Percentiles rank a stretch among this genome's conserved stretches.
These are phyloP conservation scores for Dactylellina cionopaga DNA, from an alignment of 2,329 filamentous ascomycete species.

Conservation along the genomic window DNA sequence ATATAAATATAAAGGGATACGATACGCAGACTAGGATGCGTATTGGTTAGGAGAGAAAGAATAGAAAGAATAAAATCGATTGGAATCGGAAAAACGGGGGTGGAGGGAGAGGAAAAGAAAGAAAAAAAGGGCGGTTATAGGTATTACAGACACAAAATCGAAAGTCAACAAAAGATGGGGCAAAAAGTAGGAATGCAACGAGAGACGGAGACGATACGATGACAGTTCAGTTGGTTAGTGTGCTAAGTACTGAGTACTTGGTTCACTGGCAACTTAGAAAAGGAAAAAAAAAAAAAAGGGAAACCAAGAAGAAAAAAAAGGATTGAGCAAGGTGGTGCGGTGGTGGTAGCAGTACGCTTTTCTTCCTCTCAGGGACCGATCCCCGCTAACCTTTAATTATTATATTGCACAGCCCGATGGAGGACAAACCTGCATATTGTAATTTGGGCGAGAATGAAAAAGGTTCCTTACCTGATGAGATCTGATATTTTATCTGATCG, in stretches of 20 bases:
- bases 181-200: not conserved
- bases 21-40: not conserved
- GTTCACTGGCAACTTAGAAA: no score
- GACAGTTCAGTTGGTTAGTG: not conserved
- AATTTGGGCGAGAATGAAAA: constrained; percentile 1
- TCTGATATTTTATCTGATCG: no score
- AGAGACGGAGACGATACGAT: not conserved
- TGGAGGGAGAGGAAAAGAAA: no score
- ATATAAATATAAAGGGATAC: constrained; percentile 13
- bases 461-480: constrained; percentile 21
- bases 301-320: not conserved
- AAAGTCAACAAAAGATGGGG: not conserved
- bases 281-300: not conserved
- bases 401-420: constrained; percentile 17
- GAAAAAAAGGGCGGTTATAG: not conserved
- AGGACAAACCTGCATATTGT: constrained; percentile 3
- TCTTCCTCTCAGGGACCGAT: not conserved
- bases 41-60: not conserved
- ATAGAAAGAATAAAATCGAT: constrained; percentile 19
- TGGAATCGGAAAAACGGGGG: constrained; percentile 3
- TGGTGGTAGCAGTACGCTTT: not conserved
- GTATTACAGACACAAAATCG: not conserved
- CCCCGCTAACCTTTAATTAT: not conserved
- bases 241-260: no score
- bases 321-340: not conserved